Evolutionary conservation across 192 early-diverging fungal species (phyloP).

Genomic region (Coemansia sp.): DNA sequence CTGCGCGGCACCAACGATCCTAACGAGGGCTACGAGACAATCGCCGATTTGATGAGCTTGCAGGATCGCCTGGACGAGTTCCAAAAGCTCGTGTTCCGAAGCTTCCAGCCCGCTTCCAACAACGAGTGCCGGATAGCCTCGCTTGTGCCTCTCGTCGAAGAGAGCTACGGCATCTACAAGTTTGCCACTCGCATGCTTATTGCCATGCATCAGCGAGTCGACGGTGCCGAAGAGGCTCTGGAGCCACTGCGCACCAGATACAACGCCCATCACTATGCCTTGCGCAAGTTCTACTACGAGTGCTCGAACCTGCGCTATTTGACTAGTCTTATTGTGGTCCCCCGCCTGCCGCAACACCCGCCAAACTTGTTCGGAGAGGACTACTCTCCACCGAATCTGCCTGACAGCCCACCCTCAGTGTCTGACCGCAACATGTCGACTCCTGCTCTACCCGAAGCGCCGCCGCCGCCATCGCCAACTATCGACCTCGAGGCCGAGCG

Average conservation of each 20-base stretch:
- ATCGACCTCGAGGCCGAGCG: slow-evolving; percentile 66
- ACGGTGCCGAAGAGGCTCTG: slow-evolving; percentile 78
- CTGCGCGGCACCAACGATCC: slow-evolving; percentile 94
- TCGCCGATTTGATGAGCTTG: slow-evolving; percentile 88
- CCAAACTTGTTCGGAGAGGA: slow-evolving; percentile 77
- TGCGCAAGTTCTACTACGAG: slow-evolving; percentile 91
- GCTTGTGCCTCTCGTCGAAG: slow-evolving; percentile 96
- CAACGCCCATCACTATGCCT: slow-evolving; percentile 79
- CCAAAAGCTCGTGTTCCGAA: slow-evolving; percentile 84
- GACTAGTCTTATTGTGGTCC: slow-evolving; percentile 90
- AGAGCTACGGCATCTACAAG: slow-evolving; percentile 92
- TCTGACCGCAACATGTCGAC: slow-evolving; percentile 33
- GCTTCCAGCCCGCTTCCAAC: slow-evolving; percentile 77
- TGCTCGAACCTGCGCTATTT: slow-evolving; percentile 87
- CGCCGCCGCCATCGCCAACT: slow-evolving; percentile 57
- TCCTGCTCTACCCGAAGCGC: slow-evolving; percentile 48
- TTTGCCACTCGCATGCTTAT: slow-evolving; percentile 94
- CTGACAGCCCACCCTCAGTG: slow-evolving; percentile 48
- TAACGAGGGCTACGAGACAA: slow-evolving; percentile 99
- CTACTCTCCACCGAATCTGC: slow-evolving; percentile 64
- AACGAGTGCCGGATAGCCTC: slow-evolving; percentile 96
- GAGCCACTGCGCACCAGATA: slow-evolving; percentile 84
- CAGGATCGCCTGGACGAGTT: slow-evolving; percentile 91
- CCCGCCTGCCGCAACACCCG: slow-evolving; percentile 77
- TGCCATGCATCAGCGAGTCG: slow-evolving; percentile 79